These are phyloP conservation scores for Curvularia eragrostidis DNA, from an alignment of 2,329 filamentous ascomycete species.

Conservation along the genomic window DNA sequence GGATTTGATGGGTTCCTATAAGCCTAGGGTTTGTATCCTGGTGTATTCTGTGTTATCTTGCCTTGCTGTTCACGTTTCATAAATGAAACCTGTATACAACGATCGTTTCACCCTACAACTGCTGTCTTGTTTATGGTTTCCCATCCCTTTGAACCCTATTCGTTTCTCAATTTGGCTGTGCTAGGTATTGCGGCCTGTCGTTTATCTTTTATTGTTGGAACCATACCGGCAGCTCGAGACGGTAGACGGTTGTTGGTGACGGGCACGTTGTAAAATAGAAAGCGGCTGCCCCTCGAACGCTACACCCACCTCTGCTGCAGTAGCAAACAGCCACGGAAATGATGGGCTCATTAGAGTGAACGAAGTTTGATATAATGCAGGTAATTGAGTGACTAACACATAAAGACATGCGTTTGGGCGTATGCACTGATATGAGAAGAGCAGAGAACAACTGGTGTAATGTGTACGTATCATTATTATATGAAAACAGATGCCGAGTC, in stretches of 20 bases:
- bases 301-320: neutral
- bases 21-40: neutral
- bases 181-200: too few species aligned
- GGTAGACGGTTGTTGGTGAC: too few species aligned
- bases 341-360: neutral
- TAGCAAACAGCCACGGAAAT: neutral
- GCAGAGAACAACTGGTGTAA: neutral
- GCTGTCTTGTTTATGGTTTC: neutral
- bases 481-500: constrained; percentile 3
- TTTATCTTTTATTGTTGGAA: neutral
- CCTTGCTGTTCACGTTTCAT: neutral
- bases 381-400: neutral
- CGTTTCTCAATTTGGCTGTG: neutral
- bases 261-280: neutral
- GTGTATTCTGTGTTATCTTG: neutral
- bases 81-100: neutral
- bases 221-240: neutral
- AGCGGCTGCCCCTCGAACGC: neutral
- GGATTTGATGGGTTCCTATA: neutral
- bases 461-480: constrained; percentile 1
- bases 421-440: constrained; percentile 1
- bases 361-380: neutral
- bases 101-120: neutral
- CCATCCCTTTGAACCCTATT: neutral
- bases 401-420: neutral